Conservation (phyloP, 176 grass and related monocot species). For the Pharus latifolius region DNA sequence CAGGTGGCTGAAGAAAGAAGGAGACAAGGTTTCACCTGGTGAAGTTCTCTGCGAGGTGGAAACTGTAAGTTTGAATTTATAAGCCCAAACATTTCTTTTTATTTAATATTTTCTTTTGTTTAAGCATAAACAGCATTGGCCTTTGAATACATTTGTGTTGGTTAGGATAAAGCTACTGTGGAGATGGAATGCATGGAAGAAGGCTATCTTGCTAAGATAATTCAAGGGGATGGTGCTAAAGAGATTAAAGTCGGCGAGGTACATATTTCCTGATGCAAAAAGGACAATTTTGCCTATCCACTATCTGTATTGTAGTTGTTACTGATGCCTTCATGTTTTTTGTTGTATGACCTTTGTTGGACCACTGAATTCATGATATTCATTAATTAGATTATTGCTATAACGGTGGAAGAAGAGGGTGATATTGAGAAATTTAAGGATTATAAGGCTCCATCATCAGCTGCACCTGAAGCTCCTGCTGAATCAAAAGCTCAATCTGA, state of each 20-base stretch:
- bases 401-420: constrained; percentile 86
- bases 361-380: background rate
- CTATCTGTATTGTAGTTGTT: background rate
- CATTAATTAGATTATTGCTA: constrained; percentile 46
- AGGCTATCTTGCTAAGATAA: constrained; percentile 92
- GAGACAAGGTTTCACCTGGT: constrained; percentile 76
- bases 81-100: background rate
- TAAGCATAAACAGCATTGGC: background rate
- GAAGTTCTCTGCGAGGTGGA: constrained; percentile 96
- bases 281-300: background rate
- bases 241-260: constrained; percentile 98
- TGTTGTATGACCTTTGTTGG: background rate
- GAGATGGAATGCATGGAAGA: constrained; percentile 99
- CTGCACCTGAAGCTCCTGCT: constrained; percentile 40
- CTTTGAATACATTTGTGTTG: constrained; percentile 2
- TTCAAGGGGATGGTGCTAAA: constrained; percentile 87
- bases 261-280: constrained; percentile 8
- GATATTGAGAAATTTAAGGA: constrained; percentile 89
- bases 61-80: constrained; percentile 50
- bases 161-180: constrained; percentile 88
- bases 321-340: background rate
- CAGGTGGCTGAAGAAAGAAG: constrained; percentile 97
- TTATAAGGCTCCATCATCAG: constrained; percentile 60
- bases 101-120: constrained; percentile 1
- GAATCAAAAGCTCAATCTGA: constrained; percentile 27